Conservation (phyloP, 2,329 filamentous ascomycete genomes). For the Fusarium staphyleae region DNA sequence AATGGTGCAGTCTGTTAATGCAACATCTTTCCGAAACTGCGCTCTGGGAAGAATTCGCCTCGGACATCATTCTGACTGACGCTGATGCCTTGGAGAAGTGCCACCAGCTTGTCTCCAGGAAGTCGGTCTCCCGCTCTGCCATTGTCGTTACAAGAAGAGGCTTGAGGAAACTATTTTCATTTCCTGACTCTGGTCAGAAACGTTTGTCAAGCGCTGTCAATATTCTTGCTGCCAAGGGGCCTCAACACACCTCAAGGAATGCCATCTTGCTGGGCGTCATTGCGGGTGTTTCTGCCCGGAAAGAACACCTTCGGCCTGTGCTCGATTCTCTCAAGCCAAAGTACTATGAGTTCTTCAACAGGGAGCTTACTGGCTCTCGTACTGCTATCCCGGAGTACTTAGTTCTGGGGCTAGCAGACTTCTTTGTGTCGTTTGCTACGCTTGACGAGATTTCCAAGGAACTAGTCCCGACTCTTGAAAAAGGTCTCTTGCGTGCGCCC, state of each 20-base stretch:
- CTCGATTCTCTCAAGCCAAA: constrained; percentile 71
- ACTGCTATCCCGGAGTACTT: constrained; percentile 74
- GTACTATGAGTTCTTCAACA: constrained; percentile 82
- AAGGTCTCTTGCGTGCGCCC: constrained; percentile 85
- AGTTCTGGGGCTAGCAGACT: constrained; percentile 76
- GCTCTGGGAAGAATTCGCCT: constrained; percentile 69
- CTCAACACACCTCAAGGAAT: constrained; percentile 71
- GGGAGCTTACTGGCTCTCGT: constrained; percentile 85
- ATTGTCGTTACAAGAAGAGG: constrained; percentile 80
- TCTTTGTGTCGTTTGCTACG: constrained; percentile 79
- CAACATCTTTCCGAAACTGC: constrained; percentile 70
- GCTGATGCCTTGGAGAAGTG: constrained; percentile 82
- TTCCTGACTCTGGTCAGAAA: constrained; percentile 62
- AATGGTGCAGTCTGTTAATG: constrained; percentile 86
- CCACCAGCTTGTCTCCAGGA: constrained; percentile 68
- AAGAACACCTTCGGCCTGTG: constrained; percentile 66
- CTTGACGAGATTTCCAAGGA: constrained; percentile 77
- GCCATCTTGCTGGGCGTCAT: constrained; percentile 83
- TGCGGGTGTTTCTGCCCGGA: constrained; percentile 82
- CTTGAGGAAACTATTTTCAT: constrained; percentile 74
- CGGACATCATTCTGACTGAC: constrained; percentile 71
- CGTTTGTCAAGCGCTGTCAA: constrained; percentile 69
- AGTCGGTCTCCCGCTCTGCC: constrained; percentile 74
- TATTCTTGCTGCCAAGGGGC: constrained; percentile 71
- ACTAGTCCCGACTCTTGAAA: constrained; percentile 83